Evolutionary conservation across 2,329 filamentous ascomycete genomes (phyloP).

Genomic region (Nothophaeocryptopus gaeumannii): DNA sequence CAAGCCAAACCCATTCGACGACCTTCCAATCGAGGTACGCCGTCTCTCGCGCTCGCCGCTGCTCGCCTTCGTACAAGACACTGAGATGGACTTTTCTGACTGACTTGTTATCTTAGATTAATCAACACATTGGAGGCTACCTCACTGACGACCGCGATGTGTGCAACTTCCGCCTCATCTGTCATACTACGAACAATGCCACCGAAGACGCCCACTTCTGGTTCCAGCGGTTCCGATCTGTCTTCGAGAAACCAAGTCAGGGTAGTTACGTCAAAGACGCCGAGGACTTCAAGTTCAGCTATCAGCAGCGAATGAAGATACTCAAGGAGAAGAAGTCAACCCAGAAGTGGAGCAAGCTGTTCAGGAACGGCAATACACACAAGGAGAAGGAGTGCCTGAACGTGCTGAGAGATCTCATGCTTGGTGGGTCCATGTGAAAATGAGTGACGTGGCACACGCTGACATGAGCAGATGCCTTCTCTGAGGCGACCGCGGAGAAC

Average conservation of each 20-base stretch:
- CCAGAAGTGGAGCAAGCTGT: not conserved
- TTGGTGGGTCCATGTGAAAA: slow-evolving; percentile 37
- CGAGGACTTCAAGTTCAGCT: slow-evolving; percentile 37
- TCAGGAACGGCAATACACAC: slow-evolving; percentile 16
- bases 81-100: not conserved
- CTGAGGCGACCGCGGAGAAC: not conserved
- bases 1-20: slow-evolving; percentile 21
- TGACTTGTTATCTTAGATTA: slow-evolving; percentile 34
- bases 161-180: slow-evolving; percentile 40
- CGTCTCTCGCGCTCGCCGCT: slow-evolving; percentile 1
- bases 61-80: not conserved
- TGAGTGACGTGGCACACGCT: no score
- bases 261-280: slow-evolving; percentile 20
- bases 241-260: slow-evolving; percentile 39
- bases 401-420: slow-evolving; percentile 43
- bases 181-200: slow-evolving; percentile 39
- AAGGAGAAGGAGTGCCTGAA: slow-evolving; percentile 37
- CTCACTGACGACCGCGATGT: slow-evolving; percentile 46
- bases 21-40: slow-evolving; percentile 30
- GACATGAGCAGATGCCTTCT: slow-evolving; percentile 12
- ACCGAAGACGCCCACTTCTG: slow-evolving; percentile 48
- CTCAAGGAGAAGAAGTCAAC: slow-evolving; percentile 31
- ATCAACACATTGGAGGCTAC: slow-evolving; percentile 38
- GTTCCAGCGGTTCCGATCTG: slow-evolving; percentile 43
- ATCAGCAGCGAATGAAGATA: slow-evolving; percentile 33